A percentile compares a stretch with the other conserved stretches of the same genome.
phyloP scores from a whole-genome alignment of 176 grass and related monocot genomes.

The Bolboschoenus planiculmis region DNA sequence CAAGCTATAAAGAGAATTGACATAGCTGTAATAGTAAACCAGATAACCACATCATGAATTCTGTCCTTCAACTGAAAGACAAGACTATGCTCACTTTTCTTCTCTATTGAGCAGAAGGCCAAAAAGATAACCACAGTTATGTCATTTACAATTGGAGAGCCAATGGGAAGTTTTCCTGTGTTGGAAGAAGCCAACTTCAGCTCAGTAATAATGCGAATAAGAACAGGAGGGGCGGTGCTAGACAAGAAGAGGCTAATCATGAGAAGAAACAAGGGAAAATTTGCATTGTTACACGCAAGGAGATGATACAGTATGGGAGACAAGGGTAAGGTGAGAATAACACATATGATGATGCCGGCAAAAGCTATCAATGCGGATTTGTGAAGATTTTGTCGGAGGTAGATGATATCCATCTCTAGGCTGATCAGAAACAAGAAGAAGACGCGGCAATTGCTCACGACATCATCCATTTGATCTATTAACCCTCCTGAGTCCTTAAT shows the following conservation, averaged over 20 bases:
- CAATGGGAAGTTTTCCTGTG: not conserved
- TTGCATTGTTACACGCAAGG: not conserved
- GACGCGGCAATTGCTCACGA: not conserved
- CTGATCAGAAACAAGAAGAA: not conserved
- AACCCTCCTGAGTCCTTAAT: not conserved
- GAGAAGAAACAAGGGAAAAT: not conserved
- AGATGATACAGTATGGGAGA: not conserved
- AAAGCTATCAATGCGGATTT: not conserved
- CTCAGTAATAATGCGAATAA: not conserved
- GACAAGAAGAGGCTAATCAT: not conserved
- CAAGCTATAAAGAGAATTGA: not conserved
- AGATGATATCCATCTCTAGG: not conserved
- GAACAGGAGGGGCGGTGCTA: not conserved
- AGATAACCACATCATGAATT: not conserved
- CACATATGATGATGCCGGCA: not conserved
- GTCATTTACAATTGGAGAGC: not conserved
- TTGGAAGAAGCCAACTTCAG: not conserved
- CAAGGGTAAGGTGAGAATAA: not conserved
- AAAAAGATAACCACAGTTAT: not conserved
- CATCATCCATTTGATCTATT: not conserved
- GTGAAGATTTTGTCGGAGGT: not conserved
- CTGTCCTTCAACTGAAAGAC: not conserved
- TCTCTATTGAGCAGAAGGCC: not conserved
- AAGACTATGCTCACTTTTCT: not conserved
- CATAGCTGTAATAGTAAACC: not conserved